These are phyloP conservation scores for Botrytis hyacinthi DNA, from an alignment of 2,329 filamentous ascomycete genomes.

Conservation along the genomic window DNA sequence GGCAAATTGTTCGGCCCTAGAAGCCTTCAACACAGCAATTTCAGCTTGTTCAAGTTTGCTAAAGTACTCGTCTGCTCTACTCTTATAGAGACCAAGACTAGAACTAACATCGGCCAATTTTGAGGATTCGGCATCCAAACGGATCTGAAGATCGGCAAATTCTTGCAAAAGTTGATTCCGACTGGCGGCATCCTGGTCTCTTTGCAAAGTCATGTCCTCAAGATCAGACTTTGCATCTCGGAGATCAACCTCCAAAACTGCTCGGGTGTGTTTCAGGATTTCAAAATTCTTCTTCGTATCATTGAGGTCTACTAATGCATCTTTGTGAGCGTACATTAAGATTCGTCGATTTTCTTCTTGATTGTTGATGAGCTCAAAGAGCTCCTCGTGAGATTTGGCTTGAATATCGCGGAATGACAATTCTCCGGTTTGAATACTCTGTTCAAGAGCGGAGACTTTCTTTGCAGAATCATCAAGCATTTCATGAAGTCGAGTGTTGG, in stretches of 20 bases:
- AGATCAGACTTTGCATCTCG: slow-evolving; percentile 81
- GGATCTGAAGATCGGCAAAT: slow-evolving; percentile 89
- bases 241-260: slow-evolving; percentile 78
- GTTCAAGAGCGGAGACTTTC: slow-evolving; percentile 87
- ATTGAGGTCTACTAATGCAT: slow-evolving; percentile 77
- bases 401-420: slow-evolving; percentile 88
- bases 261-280: slow-evolving; percentile 77
- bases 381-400: slow-evolving; percentile 88
- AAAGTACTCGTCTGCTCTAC: slow-evolving; percentile 92
- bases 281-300: slow-evolving; percentile 87
- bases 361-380: slow-evolving; percentile 86
- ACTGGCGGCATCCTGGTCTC: slow-evolving; percentile 85
- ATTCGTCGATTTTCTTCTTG: slow-evolving; percentile 86
- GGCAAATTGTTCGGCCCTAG: slow-evolving; percentile 88
- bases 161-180: slow-evolving; percentile 87
- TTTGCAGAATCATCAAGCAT: slow-evolving; percentile 92
- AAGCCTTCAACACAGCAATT: slow-evolving; percentile 89
- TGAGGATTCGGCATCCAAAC: slow-evolving; percentile 83
- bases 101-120: slow-evolving; percentile 80
- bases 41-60: slow-evolving; percentile 96
- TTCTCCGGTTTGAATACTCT: slow-evolving; percentile 81
- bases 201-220: slow-evolving; percentile 71
- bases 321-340: slow-evolving; percentile 80
- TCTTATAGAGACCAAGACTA: slow-evolving; percentile 86
- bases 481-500: slow-evolving; percentile 87